phyloP scores from a whole-genome alignment of 345 rosid genomes.

The Microcos paniculata region DNA sequence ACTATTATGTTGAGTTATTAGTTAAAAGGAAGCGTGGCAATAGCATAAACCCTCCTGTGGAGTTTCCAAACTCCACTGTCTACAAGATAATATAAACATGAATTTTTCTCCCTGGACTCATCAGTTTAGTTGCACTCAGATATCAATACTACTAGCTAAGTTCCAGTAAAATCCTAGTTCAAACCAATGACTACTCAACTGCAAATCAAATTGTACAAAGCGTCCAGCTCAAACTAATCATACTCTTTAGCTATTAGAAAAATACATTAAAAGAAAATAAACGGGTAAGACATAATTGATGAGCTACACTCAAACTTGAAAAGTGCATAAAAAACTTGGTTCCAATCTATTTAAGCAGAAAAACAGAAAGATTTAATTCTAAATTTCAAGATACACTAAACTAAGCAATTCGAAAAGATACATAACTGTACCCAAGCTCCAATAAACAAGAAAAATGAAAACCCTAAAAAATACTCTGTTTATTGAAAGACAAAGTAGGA shows the following conservation, averaged over 20 bases:
- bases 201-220: not conserved
- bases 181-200: too few relatives aligned
- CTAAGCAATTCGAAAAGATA: slow-evolving; percentile 15
- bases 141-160: not conserved
- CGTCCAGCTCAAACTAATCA: not conserved
- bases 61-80: not conserved
- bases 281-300: not conserved
- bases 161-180: not conserved
- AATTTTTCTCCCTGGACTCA: not conserved
- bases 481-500: slow-evolving; percentile 39
- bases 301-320: not conserved
- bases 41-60: not conserved
- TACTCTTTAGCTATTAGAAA: not conserved
- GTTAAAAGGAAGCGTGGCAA: not conserved
- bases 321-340: not conserved
- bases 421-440: slow-evolving; percentile 5
- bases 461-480: slow-evolving; percentile 18
- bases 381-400: not conserved
- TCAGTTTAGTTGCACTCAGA: not conserved
- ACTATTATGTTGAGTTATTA: not conserved
- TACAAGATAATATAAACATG: not conserved
- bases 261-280: not conserved
- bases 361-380: not conserved
- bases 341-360: slow-evolving; percentile 7
- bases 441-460: slow-evolving; percentile 6